Evolutionary conservation across 768 basidiomycete genomes (phyloP), one percentile per base, ranked within the genome.

Genomic region (Rubroboletus satanas): DNA sequence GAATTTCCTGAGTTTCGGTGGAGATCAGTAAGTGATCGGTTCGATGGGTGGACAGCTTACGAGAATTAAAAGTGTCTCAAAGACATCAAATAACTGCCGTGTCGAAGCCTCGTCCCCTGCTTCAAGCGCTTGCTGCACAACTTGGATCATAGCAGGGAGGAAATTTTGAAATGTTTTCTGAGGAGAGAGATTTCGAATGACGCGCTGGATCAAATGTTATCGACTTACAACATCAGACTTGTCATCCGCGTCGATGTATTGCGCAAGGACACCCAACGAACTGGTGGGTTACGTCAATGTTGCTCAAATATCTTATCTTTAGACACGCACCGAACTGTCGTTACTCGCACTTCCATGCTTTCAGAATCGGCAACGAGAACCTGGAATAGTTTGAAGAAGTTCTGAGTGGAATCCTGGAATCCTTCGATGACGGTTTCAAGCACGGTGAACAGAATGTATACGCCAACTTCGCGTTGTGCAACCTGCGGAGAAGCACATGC

Each of bases 31-130:
- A 37, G 10, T 5, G 21, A 53, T 39, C 11, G 4, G n/a, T 26
- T 31, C 21, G 15, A 21, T 39, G 28, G 14, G 12, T 23, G 1
- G 51, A 42, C 14, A 33, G 71, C 85, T 54, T 60, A 90, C 91
- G 55, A 98, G 83, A 66, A 98, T 96, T 45, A 96, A 80, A 45
- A 98, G 84, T 0, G 93, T 95, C 77, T 98, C 97, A 58, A 98
- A 80, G 29, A 98, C 92, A 67, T 99, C 97, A 66, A 98, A 97
- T 26, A 94, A 77, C 65, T 95, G 85, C 60, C 94, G 85, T 44
- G 92, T 90, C 51, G 84, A 84, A 35, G 79, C 78, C 66, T 94
- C 92, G 65, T 98, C 88, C 35, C 80, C 83, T 35, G 81, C 70
- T 61, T 90, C 88, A 7, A 98, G 83, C 37, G 85, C 80, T 71